Evolutionary conservation across 108 stramenopile species (phyloP), one percentile per base, ranked within the genome.

Genomic region (Cyclotella choctawhatcheeana): DNA sequence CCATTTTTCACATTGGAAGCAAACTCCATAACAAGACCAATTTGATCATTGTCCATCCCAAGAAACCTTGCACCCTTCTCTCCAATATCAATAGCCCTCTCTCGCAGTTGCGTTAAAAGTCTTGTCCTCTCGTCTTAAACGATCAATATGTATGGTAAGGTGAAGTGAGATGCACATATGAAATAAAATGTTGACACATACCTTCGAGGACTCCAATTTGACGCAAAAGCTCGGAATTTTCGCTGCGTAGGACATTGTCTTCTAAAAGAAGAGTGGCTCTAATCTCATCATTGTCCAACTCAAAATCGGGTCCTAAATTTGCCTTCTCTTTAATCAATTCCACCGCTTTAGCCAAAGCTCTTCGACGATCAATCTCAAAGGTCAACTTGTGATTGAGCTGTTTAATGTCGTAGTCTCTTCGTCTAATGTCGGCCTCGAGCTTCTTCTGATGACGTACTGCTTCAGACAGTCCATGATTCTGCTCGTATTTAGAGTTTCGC

Each of bases 181-280:
- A 67, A 67, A 40, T 40, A 12, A 6, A 40, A 40, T 40, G 37
- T 40, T 40, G 12, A 12, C 51, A 22, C 51, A 22, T 56, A 74
- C 73, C 73, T 74, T 93, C 90, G 32, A 91, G 82, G n/a, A 45
- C 50, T 34, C 89, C 86, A 33, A 91, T 58, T 61, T 93, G 92
- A 0, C 60, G 61, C 44, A 67, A 73, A 10, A 93, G 78, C 73
- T 92, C 89, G 14, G 32, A 40, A 60, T 86, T 79, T 20, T 83
- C 76, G 32, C 58, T 48, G 17, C 34, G 21, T 2, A 81, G 69
- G 3, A 52, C 0, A 68, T 68, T 73, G 26, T 81, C 79, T 21
- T 80, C 79, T 1, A 30, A 33, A 5, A 61, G 33, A 5, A 80
- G 21, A 22, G 63, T 76, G 25, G 59, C 34, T 47, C 77, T 58